Evolutionary conservation across 169 alveolate species (phyloP).

Genomic region (Eimeria necatrix): DNA sequence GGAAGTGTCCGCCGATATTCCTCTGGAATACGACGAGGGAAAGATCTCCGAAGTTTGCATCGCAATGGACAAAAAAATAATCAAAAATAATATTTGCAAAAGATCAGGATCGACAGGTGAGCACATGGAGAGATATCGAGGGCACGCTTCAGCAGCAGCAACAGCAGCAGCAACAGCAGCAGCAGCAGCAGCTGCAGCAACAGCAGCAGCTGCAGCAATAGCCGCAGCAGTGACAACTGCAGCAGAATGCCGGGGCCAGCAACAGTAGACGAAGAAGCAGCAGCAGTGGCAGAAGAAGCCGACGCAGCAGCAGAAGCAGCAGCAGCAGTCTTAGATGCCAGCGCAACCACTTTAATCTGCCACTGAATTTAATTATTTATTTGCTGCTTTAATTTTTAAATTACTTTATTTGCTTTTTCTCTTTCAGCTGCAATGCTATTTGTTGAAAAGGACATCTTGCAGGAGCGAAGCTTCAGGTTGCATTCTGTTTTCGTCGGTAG

Average conservation of each 20-base stretch:
- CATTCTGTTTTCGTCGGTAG: slow-evolving; percentile 14
- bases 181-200: no score
- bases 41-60: neutral
- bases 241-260: no score
- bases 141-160: no score
- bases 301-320: no score
- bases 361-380: neutral
- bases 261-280: no score
- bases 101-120: slow-evolving; percentile 12
- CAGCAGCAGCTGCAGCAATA: no score
- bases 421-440: slow-evolving; percentile 13
- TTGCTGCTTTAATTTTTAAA: neutral
- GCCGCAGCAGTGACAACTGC: no score
- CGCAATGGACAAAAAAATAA: neutral
- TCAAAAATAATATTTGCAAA: neutral
- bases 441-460: neutral
- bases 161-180: no score
- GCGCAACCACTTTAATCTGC: neutral
- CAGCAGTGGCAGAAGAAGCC: no score
- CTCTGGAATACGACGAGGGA: neutral
- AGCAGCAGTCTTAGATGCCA: no score
- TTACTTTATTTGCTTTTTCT: neutral
- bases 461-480: neutral
- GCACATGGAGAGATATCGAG: neutral
- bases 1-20: neutral